These are phyloP conservation scores for Stemphylium beticola DNA, from an alignment of 2,329 filamentous ascomycete species.

Conservation along the genomic window DNA sequence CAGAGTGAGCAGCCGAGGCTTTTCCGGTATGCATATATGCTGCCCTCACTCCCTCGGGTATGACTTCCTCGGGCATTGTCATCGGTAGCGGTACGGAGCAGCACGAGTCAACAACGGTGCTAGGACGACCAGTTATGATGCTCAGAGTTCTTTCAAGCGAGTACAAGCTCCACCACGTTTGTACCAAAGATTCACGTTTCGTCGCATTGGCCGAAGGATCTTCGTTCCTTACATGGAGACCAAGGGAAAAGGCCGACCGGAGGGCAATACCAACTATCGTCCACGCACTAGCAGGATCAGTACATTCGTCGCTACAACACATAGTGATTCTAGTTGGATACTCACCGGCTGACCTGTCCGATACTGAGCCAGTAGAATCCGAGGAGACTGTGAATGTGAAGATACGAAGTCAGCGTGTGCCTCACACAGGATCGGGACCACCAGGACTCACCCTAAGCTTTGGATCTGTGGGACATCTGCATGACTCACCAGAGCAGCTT, in stretches of 20 bases:
- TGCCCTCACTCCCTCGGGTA: constrained; percentile 16
- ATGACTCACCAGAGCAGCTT: constrained; percentile 37
- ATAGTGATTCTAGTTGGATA: not conserved
- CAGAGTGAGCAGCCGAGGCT: constrained; percentile 1
- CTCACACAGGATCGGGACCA: no score
- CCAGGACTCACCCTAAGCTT: constrained; percentile 30
- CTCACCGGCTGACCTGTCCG: constrained; percentile 52
- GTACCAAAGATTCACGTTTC: constrained; percentile 46
- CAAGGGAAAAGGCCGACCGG: constrained; percentile 47
- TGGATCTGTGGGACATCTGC: constrained; percentile 50
- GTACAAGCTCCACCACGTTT: constrained; percentile 52
- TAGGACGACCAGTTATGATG: constrained; percentile 50
- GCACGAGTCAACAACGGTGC: constrained; percentile 43
- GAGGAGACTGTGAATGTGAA: constrained; percentile 26
- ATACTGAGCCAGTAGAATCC: constrained; percentile 50
- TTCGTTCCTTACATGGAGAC: constrained; percentile 49
- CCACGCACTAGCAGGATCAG: constrained; percentile 45
- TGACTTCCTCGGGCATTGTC: constrained; percentile 29
- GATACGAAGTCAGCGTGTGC: no score
- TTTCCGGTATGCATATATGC: constrained; percentile 13
- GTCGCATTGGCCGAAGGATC: constrained; percentile 35
- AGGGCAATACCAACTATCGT: constrained; percentile 46
- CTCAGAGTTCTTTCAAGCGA: constrained; percentile 49
- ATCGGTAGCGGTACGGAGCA: constrained; percentile 46
- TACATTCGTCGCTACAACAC: not conserved